A percentile compares a stretch with the other conserved stretches of the same genome.
These are phyloP conservation scores for Malus domestica DNA, from an alignment of 306 rosid species.

Conservation along the genomic window ASM211411v1 NC_041799.1:39799501-39800000, in stretches of 20 bases:
- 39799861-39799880: neutral
- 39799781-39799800: neutral
- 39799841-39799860: neutral
- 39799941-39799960: conserved; percentile 56
- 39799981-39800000: conserved; percentile 66
- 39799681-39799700: conserved; percentile 1
- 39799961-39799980: conserved; percentile 62
- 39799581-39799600: conserved; percentile 36
- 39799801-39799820: neutral
- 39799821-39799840: neutral
- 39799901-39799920: neutral
- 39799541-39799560: conserved; percentile 42
- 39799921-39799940: conserved; percentile 6
- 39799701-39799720: neutral
- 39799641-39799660: conserved; percentile 49
- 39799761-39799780: neutral
- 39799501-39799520: conserved; percentile 84
- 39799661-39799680: conserved; percentile 8
- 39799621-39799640: conserved; percentile 96
- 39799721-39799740: neutral
- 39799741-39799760: neutral
- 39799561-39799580: conserved; percentile 31
- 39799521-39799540: conserved; percentile 46
- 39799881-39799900: neutral
- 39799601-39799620: conserved; percentile 83